phyloP scores from a whole-genome alignment of 495 filamentous ascomycete species.

The Podospora appendiculata region DNA sequence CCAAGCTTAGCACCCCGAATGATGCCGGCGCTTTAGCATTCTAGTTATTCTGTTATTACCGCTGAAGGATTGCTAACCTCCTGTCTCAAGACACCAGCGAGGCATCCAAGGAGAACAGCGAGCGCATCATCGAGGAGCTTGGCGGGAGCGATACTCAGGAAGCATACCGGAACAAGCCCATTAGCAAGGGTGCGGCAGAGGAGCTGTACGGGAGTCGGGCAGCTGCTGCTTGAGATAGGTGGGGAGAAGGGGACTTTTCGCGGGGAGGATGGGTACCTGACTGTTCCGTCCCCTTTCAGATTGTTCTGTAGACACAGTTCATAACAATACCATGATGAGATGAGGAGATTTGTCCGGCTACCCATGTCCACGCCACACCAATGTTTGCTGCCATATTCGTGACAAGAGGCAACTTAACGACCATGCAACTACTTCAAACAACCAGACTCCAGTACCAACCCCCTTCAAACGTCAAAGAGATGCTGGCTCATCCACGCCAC shows the following conservation, averaged over 20 bases:
- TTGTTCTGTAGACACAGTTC: too few relatives aligned
- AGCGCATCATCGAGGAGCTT: conserved; percentile 9
- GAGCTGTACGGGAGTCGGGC: conserved; percentile 26
- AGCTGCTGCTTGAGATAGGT: conserved; percentile 8
- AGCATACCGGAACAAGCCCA: conserved; percentile 13
- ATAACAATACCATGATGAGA: too few relatives aligned
- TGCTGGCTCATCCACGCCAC: conserved; percentile 34
- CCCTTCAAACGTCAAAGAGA: conserved; percentile 15
- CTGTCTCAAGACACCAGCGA: conserved; percentile 13
- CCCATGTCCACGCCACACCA: too few relatives aligned
- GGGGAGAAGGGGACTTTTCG: background rate
- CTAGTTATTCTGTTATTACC: background rate
- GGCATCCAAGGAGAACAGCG: conserved; percentile 10
- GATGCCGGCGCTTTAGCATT: background rate
- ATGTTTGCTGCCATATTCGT: too few relatives aligned
- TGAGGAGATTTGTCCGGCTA: too few relatives aligned
- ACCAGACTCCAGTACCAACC: too few relatives aligned
- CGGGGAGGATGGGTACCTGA: too few relatives aligned
- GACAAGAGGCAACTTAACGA: background rate
- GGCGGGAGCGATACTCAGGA: conserved; percentile 20
- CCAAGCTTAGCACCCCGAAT: conserved; percentile 6
- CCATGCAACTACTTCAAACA: background rate
- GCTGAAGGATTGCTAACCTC: background rate
- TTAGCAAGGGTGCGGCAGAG: conserved; percentile 22
- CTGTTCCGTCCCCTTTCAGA: too few relatives aligned